A percentile compares a stretch with the other conserved stretches of the same genome.
Evolutionary conservation across 1,284 basidiomycete genomes (phyloP).

Genomic region (Ustilago nuda): DNA sequence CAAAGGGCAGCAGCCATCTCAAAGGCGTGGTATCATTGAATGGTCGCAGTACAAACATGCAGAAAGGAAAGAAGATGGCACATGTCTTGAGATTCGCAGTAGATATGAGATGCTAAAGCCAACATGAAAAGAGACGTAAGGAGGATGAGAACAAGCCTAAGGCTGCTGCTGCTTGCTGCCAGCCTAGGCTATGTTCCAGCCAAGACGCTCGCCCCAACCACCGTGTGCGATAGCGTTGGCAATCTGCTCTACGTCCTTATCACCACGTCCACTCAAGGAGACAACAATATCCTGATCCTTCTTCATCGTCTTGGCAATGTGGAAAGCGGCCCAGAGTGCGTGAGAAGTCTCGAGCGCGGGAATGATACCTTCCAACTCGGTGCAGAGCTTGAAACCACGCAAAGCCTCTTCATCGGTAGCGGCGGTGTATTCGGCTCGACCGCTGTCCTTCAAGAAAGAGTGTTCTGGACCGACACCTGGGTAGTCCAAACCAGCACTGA

Average conservation of each 20-base stretch:
- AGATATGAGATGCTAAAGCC: background rate
- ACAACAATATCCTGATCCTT: conserved; percentile 90
- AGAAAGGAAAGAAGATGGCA: background rate
- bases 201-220: conserved; percentile 65
- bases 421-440: conserved; percentile 89
- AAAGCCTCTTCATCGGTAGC: conserved; percentile 95
- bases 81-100: background rate
- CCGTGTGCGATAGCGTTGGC: conserved; percentile 72
- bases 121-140: background rate
- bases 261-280: conserved; percentile 78
- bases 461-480: conserved; percentile 93
- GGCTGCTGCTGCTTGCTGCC: no score
- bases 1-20: background rate
- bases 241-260: conserved; percentile 94
- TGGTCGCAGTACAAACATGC: background rate
- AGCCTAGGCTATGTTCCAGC: conserved; percentile 57
- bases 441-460: conserved; percentile 93
- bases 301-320: conserved; percentile 84
- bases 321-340: conserved; percentile 90
- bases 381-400: conserved; percentile 88
- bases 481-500: conserved; percentile 85
- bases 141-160: background rate
- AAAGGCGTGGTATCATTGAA: background rate
- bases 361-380: conserved; percentile 95
- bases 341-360: conserved; percentile 96